phyloP scores from a whole-genome alignment of 2,329 filamentous ascomycete genomes.

The Alternaria alternata region DNA sequence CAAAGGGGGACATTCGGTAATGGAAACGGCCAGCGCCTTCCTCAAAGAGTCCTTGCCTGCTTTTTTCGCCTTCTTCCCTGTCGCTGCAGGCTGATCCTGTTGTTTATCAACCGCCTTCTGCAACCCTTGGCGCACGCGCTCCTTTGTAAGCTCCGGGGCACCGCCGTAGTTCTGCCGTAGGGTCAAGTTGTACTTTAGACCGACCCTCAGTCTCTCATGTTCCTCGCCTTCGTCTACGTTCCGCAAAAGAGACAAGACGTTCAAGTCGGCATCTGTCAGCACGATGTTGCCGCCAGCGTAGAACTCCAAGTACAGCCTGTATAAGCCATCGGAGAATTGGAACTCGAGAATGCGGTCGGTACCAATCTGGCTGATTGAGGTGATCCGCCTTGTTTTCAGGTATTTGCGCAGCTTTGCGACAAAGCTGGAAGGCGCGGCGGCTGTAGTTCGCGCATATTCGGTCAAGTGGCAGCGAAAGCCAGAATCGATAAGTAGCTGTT shows the following conservation, averaged over 20 bases:
- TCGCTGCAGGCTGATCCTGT: conserved; percentile 57
- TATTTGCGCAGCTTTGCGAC: conserved; percentile 85
- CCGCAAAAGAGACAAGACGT: conserved; percentile 80
- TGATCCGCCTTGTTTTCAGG: conserved; percentile 85
- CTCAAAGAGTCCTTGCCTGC: conserved; percentile 79
- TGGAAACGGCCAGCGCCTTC: conserved; percentile 81
- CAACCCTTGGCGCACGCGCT: conserved; percentile 74
- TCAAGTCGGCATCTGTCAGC: conserved; percentile 83
- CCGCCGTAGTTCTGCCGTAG: conserved; percentile 85
- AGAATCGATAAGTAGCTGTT: conserved; percentile 91
- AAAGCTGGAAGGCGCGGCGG: conserved; percentile 83
- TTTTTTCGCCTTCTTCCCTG: conserved; percentile 72
- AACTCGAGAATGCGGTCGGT: conserved; percentile 94
- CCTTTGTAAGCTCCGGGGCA: conserved; percentile 75
- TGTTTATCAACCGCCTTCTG: conserved; percentile 70
- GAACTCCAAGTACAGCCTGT: conserved; percentile 90
- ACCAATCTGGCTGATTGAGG: conserved; percentile 82
- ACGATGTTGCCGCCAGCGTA: conserved; percentile 96
- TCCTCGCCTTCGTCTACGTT: conserved; percentile 81
- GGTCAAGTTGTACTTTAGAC: conserved; percentile 79
- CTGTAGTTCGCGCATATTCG: conserved; percentile 85
- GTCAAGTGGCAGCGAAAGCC: conserved; percentile 97
- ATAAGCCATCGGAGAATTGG: conserved; percentile 89
- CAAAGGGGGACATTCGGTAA: conserved; percentile 87
- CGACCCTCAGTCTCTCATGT: conserved; percentile 82